Conservation (phyloP, 2,329 filamentous ascomycete species). For the Pestalotiopsis sp. region DNA sequence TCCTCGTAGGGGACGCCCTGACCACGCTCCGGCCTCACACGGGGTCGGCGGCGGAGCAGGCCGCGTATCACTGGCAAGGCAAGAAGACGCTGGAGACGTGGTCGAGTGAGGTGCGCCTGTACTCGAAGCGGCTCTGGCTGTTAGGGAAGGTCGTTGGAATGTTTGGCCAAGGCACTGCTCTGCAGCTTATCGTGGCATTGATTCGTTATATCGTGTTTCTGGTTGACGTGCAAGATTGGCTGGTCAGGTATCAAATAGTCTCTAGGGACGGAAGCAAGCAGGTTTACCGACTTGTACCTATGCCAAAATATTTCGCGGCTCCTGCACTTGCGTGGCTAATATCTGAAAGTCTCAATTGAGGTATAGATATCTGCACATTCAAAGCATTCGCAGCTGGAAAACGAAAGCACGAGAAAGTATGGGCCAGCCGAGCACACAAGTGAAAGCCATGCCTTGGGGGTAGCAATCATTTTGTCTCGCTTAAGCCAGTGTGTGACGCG, state of each 20-base stretch:
- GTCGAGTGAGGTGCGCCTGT: slow-evolving; percentile 25
- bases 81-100: slow-evolving; percentile 36
- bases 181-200: not conserved
- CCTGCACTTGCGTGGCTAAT: no score
- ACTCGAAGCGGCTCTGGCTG: not conserved
- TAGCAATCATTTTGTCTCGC: no score
- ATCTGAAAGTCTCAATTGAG: no score
- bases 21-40: slow-evolving; percentile 48
- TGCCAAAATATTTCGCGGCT: no score
- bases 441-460: no score
- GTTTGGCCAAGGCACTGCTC: not conserved
- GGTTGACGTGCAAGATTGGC: not conserved
- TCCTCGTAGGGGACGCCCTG: slow-evolving; percentile 49
- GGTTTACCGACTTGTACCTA: no score
- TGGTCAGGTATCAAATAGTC: not conserved
- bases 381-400: no score
- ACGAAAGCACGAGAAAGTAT: no score
- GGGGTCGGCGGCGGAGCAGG: slow-evolving; percentile 48
- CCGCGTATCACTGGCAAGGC: slow-evolving; percentile 45
- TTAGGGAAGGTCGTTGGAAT: not conserved
- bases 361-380: no score
- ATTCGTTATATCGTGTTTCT: not conserved
- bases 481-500: no score
- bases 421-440: no score
- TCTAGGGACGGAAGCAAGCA: no score